These are phyloP conservation scores for Pueraria montana DNA, from an alignment of 306 rosid genomes.

Conservation along the genomic window DNA sequence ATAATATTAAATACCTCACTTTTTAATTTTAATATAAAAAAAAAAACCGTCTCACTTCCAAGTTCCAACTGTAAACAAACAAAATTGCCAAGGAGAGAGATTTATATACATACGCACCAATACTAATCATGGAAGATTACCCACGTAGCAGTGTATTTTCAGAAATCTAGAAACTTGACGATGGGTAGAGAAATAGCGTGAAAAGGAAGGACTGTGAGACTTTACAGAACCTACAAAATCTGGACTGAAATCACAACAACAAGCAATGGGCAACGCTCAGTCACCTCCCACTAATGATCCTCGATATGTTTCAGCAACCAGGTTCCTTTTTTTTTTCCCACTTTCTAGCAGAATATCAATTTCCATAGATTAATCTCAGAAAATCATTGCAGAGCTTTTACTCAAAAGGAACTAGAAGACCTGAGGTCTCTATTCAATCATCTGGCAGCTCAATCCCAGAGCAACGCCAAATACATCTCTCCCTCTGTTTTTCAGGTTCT, in stretches of 20 bases:
- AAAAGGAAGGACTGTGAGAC: neutral
- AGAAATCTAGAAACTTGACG: no score
- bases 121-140: neutral
- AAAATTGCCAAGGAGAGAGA: no score
- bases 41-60: no score
- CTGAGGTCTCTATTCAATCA: constrained; percentile 66
- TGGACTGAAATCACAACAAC: neutral
- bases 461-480: constrained; percentile 59
- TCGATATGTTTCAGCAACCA: constrained; percentile 74
- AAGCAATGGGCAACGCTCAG: constrained; percentile 61
- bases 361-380: neutral
- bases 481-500: constrained; percentile 78
- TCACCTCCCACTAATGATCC: constrained; percentile 54
- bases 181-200: no score
- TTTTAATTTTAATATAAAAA: no score
- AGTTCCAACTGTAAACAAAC: no score
- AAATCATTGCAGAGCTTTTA: constrained; percentile 73
- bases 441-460: constrained; percentile 73
- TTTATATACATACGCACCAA: no score
- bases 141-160: neutral
- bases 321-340: constrained; percentile 53
- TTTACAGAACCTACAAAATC: neutral
- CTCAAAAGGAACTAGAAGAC: constrained; percentile 69
- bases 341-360: neutral
- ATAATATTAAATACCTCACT: no score